Conservation (phyloP, 2,329 filamentous ascomycete genomes). For the Diplodia scrobiculata region DNA sequence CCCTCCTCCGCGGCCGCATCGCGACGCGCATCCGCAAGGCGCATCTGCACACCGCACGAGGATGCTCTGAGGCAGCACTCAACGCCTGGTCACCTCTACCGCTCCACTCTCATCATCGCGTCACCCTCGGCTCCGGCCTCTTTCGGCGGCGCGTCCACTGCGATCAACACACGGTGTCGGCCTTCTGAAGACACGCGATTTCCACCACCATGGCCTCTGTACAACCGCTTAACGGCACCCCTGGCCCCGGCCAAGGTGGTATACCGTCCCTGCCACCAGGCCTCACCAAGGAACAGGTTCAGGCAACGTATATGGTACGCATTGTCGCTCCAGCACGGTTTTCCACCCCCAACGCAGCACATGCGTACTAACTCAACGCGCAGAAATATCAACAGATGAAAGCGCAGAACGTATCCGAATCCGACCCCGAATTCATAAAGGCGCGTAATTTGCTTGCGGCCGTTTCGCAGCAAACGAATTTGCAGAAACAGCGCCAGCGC, state of each 20-base stretch:
- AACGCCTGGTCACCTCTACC: constrained; percentile 4
- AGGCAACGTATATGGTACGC: constrained; percentile 70
- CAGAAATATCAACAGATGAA: constrained; percentile 92
- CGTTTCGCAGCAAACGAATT: constrained; percentile 66
- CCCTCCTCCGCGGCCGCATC: constrained; percentile 27
- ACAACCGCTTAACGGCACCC: constrained; percentile 68
- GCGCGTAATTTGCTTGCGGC: constrained; percentile 72
- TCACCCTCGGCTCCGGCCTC: constrained; percentile 10
- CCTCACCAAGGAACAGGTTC: constrained; percentile 74
- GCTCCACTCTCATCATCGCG: constrained; percentile 17
- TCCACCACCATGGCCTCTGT: constrained; percentile 70
- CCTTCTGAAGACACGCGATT: constrained; percentile 13
- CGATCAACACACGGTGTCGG: constrained; percentile 14
- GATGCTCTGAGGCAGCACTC: constrained; percentile 27
- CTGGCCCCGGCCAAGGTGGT: constrained; percentile 51
- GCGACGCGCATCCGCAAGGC: constrained; percentile 24
- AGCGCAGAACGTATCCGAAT: constrained; percentile 74
- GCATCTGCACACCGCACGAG: constrained; percentile 26
- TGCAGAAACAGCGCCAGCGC: constrained; percentile 50
- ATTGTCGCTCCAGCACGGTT: constrained; percentile 16
- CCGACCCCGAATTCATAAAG: constrained; percentile 86
- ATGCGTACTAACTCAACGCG: constrained; percentile 42
- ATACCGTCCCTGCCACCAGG: constrained; percentile 64
- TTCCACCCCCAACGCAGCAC: constrained; percentile 11
- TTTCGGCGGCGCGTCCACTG: constrained; percentile 20